These are phyloP conservation scores for Takashimella tepidaria DNA, from an alignment of 1,284 basidiomycete genomes.

Conservation along the genomic window DNA sequence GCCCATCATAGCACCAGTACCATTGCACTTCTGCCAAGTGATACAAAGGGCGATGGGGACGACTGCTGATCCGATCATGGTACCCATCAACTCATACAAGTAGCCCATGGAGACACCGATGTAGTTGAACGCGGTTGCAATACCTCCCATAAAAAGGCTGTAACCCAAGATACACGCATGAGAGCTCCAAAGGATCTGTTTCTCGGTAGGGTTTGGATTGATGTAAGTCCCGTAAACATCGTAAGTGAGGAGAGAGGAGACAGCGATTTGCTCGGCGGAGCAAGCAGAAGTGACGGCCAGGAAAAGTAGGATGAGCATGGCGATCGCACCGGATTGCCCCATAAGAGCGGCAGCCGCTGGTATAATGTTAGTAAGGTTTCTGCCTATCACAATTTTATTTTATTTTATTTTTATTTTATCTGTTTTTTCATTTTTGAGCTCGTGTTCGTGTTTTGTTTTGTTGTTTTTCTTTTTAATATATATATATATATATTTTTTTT, in stretches of 20 bases:
- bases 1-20: slow-evolving; percentile 68
- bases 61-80: slow-evolving; percentile 70
- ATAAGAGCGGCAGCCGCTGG: slow-evolving; percentile 73
- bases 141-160: slow-evolving; percentile 70
- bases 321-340: slow-evolving; percentile 64
- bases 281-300: slow-evolving; percentile 73
- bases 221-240: slow-evolving; percentile 62
- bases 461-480: too few species aligned
- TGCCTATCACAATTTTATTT: too few species aligned
- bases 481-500: too few species aligned
- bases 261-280: slow-evolving; percentile 84
- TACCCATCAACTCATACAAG: slow-evolving; percentile 46
- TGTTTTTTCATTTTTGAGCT: too few species aligned
- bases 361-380: slow-evolving; percentile 47
- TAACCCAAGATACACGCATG: slow-evolving; percentile 58
- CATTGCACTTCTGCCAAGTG: slow-evolving; percentile 78
- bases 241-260: slow-evolving; percentile 70
- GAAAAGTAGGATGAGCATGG: slow-evolving; percentile 46
- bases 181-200: slow-evolving; percentile 56
- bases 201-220: slow-evolving; percentile 57
- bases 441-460: too few species aligned
- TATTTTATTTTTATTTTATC: too few species aligned
- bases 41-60: slow-evolving; percentile 78
- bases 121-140: slow-evolving; percentile 80
- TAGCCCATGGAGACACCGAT: slow-evolving; percentile 76